phyloP scores from a whole-genome alignment of 805 yeast genomes.

The Suhomyces prunicola region DNA sequence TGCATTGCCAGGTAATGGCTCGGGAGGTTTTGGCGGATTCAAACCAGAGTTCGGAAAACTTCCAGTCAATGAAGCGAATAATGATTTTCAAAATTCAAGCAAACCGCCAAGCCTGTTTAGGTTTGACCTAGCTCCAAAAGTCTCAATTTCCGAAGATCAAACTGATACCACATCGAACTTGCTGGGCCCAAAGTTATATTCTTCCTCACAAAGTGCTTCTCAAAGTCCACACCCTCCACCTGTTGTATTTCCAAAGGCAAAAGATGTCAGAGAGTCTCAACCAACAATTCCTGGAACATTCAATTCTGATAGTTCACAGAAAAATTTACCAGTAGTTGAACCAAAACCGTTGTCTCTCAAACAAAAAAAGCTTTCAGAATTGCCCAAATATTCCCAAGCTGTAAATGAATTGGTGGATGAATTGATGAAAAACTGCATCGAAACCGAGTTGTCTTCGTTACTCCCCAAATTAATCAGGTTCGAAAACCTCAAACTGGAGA shows the following conservation, averaged over 20 bases:
- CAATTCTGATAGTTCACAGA: background rate
- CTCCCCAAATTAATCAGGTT: slow-evolving; percentile 23
- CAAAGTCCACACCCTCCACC: background rate
- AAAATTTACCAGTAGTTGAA: background rate
- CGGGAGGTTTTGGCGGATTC: background rate
- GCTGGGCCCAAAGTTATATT: background rate
- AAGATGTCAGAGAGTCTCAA: background rate
- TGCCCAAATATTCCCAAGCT: slow-evolving; percentile 27
- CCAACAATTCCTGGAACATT: background rate
- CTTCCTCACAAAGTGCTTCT: background rate
- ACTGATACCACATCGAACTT: background rate
- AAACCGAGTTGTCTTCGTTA: slow-evolving; percentile 19
- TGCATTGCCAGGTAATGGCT: background rate
- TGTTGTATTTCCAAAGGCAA: background rate
- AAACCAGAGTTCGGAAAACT: background rate
- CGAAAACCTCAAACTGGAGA: slow-evolving; percentile 20
- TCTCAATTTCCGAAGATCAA: background rate
- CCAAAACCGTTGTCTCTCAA: background rate
- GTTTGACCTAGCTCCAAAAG: background rate
- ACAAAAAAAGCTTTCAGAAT: slow-evolving; percentile 21
- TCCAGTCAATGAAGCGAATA: background rate
- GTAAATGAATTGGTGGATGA: slow-evolving; percentile 18
- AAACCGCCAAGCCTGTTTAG: background rate
- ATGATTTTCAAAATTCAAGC: background rate
- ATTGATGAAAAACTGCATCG: background rate